Evolutionary conservation across 495 filamentous ascomycete species (phyloP), one percentile per base, ranked within the genome.

Genomic region (Melanomma pulvis-pyrius): DNA sequence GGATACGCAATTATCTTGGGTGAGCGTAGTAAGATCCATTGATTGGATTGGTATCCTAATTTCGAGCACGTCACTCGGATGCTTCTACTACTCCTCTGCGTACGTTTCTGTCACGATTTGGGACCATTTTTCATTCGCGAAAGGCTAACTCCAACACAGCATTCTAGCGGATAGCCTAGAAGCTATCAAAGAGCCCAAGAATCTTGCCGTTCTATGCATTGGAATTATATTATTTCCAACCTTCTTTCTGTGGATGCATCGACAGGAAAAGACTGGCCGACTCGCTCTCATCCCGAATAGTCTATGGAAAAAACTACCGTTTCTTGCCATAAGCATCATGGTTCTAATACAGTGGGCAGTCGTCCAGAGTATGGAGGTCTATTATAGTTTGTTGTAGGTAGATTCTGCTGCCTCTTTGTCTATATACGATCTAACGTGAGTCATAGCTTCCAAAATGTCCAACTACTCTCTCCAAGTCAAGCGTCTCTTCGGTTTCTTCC

Each of bases 281-380:
- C 77, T 74, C 11, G 76, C 79, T 19, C 70, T 83, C 7, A 83
- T 85, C 32, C 82, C 79, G 1, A 83, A 84, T 60, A 75, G 75
- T 1, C 73, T 86, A 0, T 86, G 83, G 83, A 69, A 63, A 1
- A 81, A 84, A 48, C 21, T 53, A 12, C 66, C 73, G 30, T 86
- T 86, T 63, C 78, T 79, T 0, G 68, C 71, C 13, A 78, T 82
- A 39, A 83, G 83, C 53, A 41, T 82, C 13, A 73, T 73, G 28
- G 80, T 85, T 8, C 82, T 86, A 69, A 64, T 85, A 2, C 74
- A 72, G 19, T 83, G 80, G 76, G 82, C 77, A 1, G 68, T 73
- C 2, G 78, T 84, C 67, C 82, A 84, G 61, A 32, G 34, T 17
- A 41, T 41, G 8, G 8, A 41, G 34, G 8, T 8, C 34, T 17